phyloP scores from a whole-genome alignment of 2,329 filamentous ascomycete species.

The Fusarium anguioides region DNA sequence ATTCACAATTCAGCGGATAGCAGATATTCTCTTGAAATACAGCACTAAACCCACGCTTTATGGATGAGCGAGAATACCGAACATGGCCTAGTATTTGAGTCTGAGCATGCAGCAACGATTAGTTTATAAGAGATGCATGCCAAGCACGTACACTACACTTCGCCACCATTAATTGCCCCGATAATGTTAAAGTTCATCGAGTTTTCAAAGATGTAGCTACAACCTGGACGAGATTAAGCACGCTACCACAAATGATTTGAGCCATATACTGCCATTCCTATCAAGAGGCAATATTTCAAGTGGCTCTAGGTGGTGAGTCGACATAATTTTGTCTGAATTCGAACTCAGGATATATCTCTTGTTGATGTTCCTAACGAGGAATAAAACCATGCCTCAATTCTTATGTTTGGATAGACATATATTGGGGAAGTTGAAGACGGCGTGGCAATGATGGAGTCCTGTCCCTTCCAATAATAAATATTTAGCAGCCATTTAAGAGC shows the following conservation, averaged over 20 bases:
- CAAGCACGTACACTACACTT: neutral
- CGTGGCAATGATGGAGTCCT: neutral
- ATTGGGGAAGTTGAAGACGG: neutral
- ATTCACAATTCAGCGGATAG: no score
- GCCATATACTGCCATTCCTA: neutral
- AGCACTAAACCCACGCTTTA: no score
- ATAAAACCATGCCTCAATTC: neutral
- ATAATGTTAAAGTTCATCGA: neutral
- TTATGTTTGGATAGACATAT: neutral
- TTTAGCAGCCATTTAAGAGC: neutral
- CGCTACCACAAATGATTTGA: neutral
- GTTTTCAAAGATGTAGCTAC: neutral
- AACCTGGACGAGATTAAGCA: neutral
- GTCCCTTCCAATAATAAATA: neutral
- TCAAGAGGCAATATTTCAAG: neutral
- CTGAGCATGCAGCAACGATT: neutral
- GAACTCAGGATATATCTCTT: neutral
- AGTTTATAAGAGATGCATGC: neutral
- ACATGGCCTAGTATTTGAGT: neutral
- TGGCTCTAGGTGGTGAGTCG: neutral
- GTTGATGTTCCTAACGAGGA: neutral
- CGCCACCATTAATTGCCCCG: neutral
- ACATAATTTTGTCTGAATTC: accelerated
- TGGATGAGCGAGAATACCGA: neutral
- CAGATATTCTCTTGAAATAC: no score